These are phyloP conservation scores for Nicotiana undulata DNA, from an alignment of 257 asterid species.

Conservation along the genomic window DNA sequence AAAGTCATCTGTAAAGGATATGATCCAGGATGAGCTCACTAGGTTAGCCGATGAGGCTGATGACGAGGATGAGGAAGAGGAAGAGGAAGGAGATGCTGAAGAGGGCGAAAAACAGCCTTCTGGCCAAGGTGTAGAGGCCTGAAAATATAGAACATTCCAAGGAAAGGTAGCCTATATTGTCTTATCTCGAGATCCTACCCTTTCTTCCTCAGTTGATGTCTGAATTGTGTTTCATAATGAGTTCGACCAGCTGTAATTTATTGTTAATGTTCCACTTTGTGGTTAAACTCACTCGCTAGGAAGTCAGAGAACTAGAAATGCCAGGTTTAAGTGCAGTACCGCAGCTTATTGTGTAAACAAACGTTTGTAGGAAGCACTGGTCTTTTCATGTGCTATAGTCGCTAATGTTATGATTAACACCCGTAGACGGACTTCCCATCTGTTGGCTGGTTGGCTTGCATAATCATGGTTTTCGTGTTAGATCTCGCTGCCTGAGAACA, in stretches of 20 bases:
- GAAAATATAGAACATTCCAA: conserved; percentile 2
- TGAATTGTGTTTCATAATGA: background rate
- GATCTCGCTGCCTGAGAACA: too few relatives aligned
- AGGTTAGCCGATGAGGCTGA: conserved; percentile 63
- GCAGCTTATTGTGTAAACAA: background rate
- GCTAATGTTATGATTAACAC: too few relatives aligned
- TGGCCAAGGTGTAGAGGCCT: conserved; percentile 35
- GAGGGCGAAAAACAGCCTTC: conserved; percentile 36
- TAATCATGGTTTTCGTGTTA: too few relatives aligned
- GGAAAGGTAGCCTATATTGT: background rate
- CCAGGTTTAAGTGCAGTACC: background rate
- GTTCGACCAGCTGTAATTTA: background rate
- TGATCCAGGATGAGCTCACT: conserved; percentile 91
- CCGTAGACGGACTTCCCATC: too few relatives aligned
- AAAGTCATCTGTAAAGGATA: conserved; percentile 51
- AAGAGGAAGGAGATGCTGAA: conserved; percentile 33
- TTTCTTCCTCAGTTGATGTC: background rate
- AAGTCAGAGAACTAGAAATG: background rate
- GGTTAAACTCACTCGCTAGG: background rate
- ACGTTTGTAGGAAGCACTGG: background rate
- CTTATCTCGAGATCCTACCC: background rate
- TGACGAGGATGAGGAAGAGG: conserved; percentile 46
- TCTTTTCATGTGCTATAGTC: background rate
- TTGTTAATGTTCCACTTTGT: background rate
- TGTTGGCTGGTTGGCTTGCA: too few relatives aligned